Base-by-base conservation (phyloP, 2,329 filamentous ascomycete species). In the Pseudogymnoascus sp. region DNA sequence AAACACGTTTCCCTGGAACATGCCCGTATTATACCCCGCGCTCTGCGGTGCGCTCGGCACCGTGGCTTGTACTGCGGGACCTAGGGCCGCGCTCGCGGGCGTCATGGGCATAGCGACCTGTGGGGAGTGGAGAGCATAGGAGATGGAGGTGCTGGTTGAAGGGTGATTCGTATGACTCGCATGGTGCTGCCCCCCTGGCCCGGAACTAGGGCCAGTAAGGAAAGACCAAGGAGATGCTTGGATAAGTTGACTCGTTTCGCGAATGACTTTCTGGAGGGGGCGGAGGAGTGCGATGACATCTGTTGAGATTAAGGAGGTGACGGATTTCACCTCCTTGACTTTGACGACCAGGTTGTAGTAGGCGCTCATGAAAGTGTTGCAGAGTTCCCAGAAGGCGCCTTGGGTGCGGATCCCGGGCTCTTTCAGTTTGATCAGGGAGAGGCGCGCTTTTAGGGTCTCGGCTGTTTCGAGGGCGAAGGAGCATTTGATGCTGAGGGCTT, bases 11-110 rank as follows among this genome's bases (percentile, higher is more conserved):
- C 71, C 69, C 16, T 62, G 63, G 48, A 74, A 73, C 67, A 73
- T 71, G 6, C 65, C 62, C 10, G 62, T 37, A 37, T 67, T 68
- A 60, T 71, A 74, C 1, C 72, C 65, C 8, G 68, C 70, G 28
- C 68, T 72, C 25, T 73, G 70, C 8, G 86, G 85, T 0, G 86
- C 90, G 2, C 84, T 90, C 3, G 91, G 90, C 10, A 96, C 88
- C 0, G 92, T 97, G 0, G 93, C 92, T 76, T 96, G 92, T 63
- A 92, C 90, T 19, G 93, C 93, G 5, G 93, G 92, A 0, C 93
- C 93, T 4, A 97, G 81, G 1, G 93, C 93, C 14, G 92, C 93
- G 70, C 90, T 95, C 67, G 96, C 83, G 6, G 93, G 93, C 1
- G 93, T 97, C 71, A 95, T 92, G 7, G 93, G 92, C 39, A 92